Conservation (phyloP, 1,284 basidiomycete species). For the Athelia psychrophila region DNA sequence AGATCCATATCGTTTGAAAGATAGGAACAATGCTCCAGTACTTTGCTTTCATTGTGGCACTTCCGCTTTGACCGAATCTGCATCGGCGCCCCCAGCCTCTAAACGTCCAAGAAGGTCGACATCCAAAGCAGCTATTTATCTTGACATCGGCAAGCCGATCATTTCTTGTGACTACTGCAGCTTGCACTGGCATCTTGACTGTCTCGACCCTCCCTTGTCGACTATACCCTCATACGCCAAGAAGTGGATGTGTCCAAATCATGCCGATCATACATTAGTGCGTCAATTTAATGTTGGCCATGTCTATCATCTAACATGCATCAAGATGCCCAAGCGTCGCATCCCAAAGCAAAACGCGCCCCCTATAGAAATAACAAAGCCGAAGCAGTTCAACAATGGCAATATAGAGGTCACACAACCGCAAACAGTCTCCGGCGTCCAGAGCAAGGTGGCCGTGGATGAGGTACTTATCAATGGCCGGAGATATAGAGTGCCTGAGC, state of each 20-base stretch:
- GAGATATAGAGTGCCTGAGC: constrained; percentile 92
- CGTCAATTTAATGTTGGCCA: constrained; percentile 22
- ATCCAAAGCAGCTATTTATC: constrained; percentile 33
- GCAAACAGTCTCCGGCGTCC: constrained; percentile 41
- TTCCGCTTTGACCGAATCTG: constrained; percentile 62
- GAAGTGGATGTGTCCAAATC: constrained; percentile 99
- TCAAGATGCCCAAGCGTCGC: constrained; percentile 71
- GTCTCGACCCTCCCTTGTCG: constrained; percentile 87
- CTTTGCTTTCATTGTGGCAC: constrained; percentile 89
- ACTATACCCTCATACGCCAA: constrained; percentile 83
- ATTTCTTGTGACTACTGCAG: constrained; percentile 95
- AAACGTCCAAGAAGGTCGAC: constrained; percentile 53
- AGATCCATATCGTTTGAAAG: constrained; percentile 85
- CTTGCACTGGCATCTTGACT: constrained; percentile 97
- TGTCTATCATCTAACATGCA: constrained; percentile 9
- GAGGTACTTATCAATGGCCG: constrained; percentile 82
- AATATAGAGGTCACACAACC: constrained; percentile 85
- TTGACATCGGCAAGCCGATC: constrained; percentile 68
- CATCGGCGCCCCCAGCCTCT: constrained; percentile 47
- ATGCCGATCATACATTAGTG: constrained; percentile 80
- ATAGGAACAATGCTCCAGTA: constrained; percentile 79
- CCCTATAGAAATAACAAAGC: constrained; percentile 68
- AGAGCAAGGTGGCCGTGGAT: constrained; percentile 55
- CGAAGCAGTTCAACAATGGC: constrained; percentile 83
- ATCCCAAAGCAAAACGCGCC: constrained; percentile 68